Evolutionary conservation across 129 eudicot species (phyloP).

Genomic region (Flaveria brownii): DNA sequence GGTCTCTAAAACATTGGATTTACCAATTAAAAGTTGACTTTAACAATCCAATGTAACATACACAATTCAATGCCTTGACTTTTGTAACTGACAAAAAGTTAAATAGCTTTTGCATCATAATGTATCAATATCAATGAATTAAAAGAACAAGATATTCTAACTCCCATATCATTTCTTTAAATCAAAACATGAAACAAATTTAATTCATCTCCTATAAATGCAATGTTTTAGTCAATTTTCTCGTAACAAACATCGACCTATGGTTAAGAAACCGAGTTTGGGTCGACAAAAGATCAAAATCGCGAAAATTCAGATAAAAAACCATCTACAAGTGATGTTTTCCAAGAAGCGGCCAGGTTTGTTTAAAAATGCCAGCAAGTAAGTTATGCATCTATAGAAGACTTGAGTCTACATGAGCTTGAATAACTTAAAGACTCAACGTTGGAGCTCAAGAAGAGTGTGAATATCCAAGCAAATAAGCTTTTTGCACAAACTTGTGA

Average conservation of each 20-base stretch:
- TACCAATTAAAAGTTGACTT: conserved; percentile 10
- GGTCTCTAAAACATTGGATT: too few relatives aligned
- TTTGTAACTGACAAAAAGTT: conserved; percentile 24
- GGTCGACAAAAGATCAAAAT: conserved; percentile 66
- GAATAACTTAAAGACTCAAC: conserved; percentile 47
- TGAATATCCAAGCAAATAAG: conserved; percentile 35
- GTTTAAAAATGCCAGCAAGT: conserved; percentile 66
- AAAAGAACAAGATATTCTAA: conserved; percentile 21
- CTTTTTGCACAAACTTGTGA: conserved; percentile 26
- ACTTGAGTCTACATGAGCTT: conserved; percentile 44
- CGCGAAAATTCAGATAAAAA: conserved; percentile 49
- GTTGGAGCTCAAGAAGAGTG: conserved; percentile 51
- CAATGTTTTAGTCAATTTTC: conserved; percentile 18
- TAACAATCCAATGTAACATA: neutral
- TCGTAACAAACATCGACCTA: neutral
- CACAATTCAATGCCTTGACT: conserved; percentile 1
- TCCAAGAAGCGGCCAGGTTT: conserved; percentile 58
- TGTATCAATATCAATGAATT: neutral
- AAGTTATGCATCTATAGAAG: conserved; percentile 41
- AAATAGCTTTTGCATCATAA: conserved; percentile 12
- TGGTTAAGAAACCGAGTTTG: conserved; percentile 55
- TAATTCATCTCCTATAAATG: conserved; percentile 14
- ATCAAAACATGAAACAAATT: neutral
- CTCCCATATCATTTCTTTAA: conserved; percentile 17
- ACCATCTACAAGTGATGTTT: conserved; percentile 59